These are phyloP conservation scores for Sisymbrium irio DNA, from an alignment of 345 rosid species.

Conservation along the genomic window DNA sequence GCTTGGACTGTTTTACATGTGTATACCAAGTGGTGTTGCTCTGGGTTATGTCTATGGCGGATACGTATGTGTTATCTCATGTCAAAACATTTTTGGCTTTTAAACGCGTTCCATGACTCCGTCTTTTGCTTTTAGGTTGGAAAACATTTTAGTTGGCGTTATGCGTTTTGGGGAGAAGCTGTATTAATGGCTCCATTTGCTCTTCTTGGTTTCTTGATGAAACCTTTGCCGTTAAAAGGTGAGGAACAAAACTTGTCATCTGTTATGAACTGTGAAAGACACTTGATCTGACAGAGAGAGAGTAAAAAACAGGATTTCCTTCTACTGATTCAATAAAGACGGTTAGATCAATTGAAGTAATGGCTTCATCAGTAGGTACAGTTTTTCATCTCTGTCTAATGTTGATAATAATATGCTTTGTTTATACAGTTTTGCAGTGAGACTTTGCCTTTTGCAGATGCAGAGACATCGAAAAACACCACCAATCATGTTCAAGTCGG, in stretches of 20 bases:
- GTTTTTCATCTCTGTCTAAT: background rate
- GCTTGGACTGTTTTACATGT: conserved; percentile 95
- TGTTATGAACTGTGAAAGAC: background rate
- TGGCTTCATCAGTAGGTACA: conserved; percentile 5
- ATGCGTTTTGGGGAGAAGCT: conserved; percentile 84
- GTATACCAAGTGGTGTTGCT: conserved; percentile 90
- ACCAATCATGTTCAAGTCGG: conserved; percentile 2
- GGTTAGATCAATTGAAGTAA: background rate
- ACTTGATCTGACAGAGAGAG: background rate
- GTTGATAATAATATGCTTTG: background rate
- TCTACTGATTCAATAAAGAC: background rate
- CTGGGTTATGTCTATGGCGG: conserved; percentile 93
- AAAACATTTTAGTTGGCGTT: conserved; percentile 63
- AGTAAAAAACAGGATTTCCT: conserved; percentile 2
- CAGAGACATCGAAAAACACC: conserved; percentile 9
- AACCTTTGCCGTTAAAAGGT: conserved; percentile 87
- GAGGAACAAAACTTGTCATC: background rate
- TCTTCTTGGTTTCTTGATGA: conserved; percentile 66
- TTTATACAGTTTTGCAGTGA: background rate
- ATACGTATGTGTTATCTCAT: conserved; percentile 47
- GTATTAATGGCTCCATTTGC: conserved; percentile 83
- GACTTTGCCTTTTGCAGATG: background rate
- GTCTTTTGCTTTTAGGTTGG: conserved; percentile 55
- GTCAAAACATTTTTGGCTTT: background rate
- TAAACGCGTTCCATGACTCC: background rate